Evolutionary conservation across 805 yeast genomes (phyloP).

Genomic region (Kodamaea restingae): DNA sequence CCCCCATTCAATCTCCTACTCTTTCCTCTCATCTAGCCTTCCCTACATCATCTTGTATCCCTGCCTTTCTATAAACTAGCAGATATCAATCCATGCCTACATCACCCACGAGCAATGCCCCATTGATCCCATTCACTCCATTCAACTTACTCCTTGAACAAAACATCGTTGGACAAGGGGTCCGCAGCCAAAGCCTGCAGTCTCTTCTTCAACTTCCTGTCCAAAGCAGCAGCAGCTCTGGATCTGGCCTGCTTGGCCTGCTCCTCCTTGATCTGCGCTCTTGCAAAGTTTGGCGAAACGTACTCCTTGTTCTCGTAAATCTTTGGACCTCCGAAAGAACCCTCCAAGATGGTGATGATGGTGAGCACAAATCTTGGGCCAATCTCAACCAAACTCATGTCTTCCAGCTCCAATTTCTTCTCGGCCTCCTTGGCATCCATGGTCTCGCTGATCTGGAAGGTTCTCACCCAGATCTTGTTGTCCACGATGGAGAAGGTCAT

Average conservation of each 20-base stretch:
- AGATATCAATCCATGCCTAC: background rate
- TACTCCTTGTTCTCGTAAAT: conserved; percentile 95
- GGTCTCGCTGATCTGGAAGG: conserved; percentile 78
- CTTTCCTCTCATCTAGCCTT: no score
- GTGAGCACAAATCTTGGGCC: conserved; percentile 97
- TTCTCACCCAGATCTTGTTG: conserved; percentile 91
- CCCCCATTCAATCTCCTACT: no score
- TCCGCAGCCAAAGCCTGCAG: conserved; percentile 71
- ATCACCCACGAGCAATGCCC: no score
- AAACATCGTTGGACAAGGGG: conserved; percentile 73
- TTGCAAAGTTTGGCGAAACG: conserved; percentile 91
- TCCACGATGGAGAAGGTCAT: conserved; percentile 91
- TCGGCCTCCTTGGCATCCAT: conserved; percentile 58
- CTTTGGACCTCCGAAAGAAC: conserved; percentile 97
- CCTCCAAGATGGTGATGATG: conserved; percentile 85
- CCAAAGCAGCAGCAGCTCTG: conserved; percentile 75
- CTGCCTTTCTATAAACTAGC: background rate
- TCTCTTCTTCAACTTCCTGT: conserved; percentile 71
- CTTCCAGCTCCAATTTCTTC: conserved; percentile 43
- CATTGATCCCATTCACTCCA: background rate
- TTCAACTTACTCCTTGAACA: conserved; percentile 51
- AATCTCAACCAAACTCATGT: conserved; percentile 81
- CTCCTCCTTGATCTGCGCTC: conserved; percentile 81
- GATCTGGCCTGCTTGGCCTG: conserved; percentile 74
- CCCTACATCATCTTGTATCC: background rate